These are phyloP conservation scores for Fusarium keratoplasticum DNA, from an alignment of 2,329 filamentous ascomycete genomes.

Conservation along the genomic window DNA sequence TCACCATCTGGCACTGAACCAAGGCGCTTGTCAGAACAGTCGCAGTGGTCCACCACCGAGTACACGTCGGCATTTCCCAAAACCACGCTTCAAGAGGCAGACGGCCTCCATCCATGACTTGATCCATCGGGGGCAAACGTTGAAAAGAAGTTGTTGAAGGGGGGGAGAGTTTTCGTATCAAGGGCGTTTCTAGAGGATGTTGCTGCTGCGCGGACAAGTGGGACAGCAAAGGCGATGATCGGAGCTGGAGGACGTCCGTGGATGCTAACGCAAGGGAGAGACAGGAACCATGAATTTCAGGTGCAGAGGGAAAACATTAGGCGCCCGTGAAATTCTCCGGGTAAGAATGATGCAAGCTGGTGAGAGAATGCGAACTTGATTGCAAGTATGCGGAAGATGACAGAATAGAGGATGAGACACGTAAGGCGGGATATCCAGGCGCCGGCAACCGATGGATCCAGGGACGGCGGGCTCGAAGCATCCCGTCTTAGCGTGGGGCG, in stretches of 20 bases:
- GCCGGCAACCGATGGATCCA: conserved; percentile 6
- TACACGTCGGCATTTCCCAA: conserved; percentile 97
- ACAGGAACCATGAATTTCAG: not conserved
- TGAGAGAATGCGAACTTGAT: not conserved
- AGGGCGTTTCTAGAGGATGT: not conserved
- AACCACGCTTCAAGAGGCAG: conserved; percentile 97
- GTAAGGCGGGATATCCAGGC: conserved; percentile 12
- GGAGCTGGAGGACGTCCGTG: not conserved
- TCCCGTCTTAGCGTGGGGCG: not conserved
- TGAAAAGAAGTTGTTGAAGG: not conserved
- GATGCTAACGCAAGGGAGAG: not conserved
- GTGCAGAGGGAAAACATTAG: not conserved
- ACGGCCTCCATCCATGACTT: conserved; percentile 69
- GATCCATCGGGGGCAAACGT: conserved; percentile 59
- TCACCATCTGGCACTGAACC: conserved; percentile 93
- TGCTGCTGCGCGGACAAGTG: not conserved
- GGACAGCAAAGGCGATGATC: conserved; percentile 11
- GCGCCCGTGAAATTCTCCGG: not conserved
- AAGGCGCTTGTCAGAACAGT: conserved; percentile 88
- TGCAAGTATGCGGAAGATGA: conserved; percentile 22
- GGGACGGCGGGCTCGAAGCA: conserved; percentile 10
- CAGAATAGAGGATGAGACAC: conserved; percentile 36
- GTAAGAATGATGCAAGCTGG: not conserved
- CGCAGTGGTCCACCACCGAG: conserved; percentile 95
- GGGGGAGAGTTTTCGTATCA: not conserved